Base-by-base conservation (phyloP, 2,329 filamentous ascomycete species). In the Botrytis cinerea region DNA sequence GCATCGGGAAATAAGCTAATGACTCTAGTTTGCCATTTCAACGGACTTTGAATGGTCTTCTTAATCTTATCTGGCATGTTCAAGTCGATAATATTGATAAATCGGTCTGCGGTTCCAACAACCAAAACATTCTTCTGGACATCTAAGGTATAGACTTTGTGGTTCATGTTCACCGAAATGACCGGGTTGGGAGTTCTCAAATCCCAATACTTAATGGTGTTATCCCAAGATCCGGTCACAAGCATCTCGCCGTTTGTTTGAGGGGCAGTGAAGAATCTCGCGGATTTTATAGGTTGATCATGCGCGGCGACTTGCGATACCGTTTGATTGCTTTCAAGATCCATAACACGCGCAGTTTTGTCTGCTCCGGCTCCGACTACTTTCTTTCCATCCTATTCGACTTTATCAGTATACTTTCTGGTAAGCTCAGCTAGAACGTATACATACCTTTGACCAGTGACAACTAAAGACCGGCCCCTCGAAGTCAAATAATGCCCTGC, bases 11-110 rank as follows among this genome's bases (percentile, higher is more conserved):
- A 99, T 85, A 95, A 98, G 84, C 92, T 96, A 70, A 98, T 93
- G 20, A 97, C 94, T 74, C 95, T 88, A 2, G 96, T 99, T 87
- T 99, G 96, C 94, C 95, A 99, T 85, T 99, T 99, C 62, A 99
- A 88, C 4, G 96, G 96, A 80, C 94, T 97, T 84, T 97, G 94
- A 69, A 98, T 88, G 16, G 93, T 95, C 88, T 99, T 99, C 89
- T 97, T 98, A 83, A 98, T 94, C 79, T 93, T 94, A 71, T 89
- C 89, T 6, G 96, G 96, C 75, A 97, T 91, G 81, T 92, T 91
- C 72, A 99, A 89, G 83, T 97, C 94, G 84, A 99, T 87, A 75
- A 99, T 92, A 82, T 98, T 95, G 86, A 99, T 97, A 83, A 97
- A 97, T 75, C 96, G 90, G 81, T 99, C 96, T 20, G 96, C 96